Evolutionary conservation across 768 basidiomycete genomes (phyloP).

Genomic region (Pleurotus tuoliensis): DNA sequence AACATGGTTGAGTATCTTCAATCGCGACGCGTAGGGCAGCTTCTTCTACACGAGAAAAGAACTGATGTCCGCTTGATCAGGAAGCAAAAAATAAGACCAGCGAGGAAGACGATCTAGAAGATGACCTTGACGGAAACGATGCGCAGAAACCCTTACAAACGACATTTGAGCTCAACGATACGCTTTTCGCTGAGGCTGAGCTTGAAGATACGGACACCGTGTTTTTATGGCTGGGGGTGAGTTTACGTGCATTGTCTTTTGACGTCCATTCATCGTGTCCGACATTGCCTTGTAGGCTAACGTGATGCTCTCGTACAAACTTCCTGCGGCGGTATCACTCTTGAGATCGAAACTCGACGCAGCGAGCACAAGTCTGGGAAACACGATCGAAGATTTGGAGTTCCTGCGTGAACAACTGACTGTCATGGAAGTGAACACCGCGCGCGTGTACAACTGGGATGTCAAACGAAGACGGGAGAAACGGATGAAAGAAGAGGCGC

Average conservation of each 20-base stretch:
- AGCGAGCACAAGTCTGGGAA: conserved; percentile 62
- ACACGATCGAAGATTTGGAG: conserved; percentile 84
- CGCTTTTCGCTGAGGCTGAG: conserved; percentile 88
- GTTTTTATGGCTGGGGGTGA: conserved; percentile 93
- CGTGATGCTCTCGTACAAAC: conserved; percentile 93
- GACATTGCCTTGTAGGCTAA: conserved; percentile 63
- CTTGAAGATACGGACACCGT: conserved; percentile 86
- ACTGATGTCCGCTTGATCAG: conserved; percentile 28
- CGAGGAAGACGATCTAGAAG: conserved; percentile 49
- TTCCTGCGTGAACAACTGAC: conserved; percentile 94
- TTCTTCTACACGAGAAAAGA: background rate
- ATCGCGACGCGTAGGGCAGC: conserved; percentile 56
- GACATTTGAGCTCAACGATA: conserved; percentile 95
- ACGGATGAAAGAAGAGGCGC: conserved; percentile 35
- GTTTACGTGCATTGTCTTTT: conserved; percentile 19
- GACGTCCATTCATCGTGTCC: too few relatives aligned
- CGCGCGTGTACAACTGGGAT: conserved; percentile 95
- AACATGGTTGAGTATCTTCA: conserved; percentile 83
- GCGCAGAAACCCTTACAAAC: conserved; percentile 61
- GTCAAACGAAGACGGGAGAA: conserved; percentile 74
- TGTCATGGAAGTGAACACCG: conserved; percentile 94
- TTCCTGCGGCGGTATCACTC: conserved; percentile 71
- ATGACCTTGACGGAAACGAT: conserved; percentile 47
- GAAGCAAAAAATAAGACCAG: conserved; percentile 51
- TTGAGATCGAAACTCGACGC: conserved; percentile 69